Evolutionary conservation across 2,329 filamentous ascomycete genomes (phyloP).

Genomic region (Mycosphaerella sp.): DNA sequence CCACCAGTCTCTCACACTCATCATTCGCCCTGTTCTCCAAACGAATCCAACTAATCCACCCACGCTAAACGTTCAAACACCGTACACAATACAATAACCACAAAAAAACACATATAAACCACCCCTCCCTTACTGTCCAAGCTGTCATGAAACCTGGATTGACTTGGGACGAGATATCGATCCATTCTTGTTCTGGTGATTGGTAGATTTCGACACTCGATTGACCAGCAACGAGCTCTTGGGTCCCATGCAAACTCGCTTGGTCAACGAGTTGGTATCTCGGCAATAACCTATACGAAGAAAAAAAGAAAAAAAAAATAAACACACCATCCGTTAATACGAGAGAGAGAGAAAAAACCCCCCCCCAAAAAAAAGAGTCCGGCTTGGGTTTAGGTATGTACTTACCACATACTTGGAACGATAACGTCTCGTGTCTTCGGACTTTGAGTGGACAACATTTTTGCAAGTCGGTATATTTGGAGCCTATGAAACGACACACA

Average conservation of each 20-base stretch:
- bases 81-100: no score
- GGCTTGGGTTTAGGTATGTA: neutral
- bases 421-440: slow-evolving; percentile 14
- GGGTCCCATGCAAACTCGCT: slow-evolving; percentile 8
- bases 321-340: no score
- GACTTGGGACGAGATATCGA: slow-evolving; percentile 3
- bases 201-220: slow-evolving; percentile 3
- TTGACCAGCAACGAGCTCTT: slow-evolving; percentile 3
- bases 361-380: no score
- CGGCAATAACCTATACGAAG: slow-evolving; percentile 12
- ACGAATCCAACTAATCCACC: no score
- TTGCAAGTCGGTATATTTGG: slow-evolving; percentile 17
- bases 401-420: slow-evolving; percentile 16
- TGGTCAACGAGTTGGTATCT: slow-evolving; percentile 17
- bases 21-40: no score
- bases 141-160: slow-evolving; percentile 3
- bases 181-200: neutral
- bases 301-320: no score
- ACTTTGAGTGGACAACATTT: slow-evolving; percentile 18
- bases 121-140: neutral
- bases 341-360: neutral
- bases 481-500: slow-evolving; percentile 11
- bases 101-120: neutral
- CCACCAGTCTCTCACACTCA: no score
- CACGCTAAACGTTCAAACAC: no score